Percentiles rank a stretch among this genome's conserved stretches.
Conservation (phyloP, 2,329 filamentous ascomycete species). For the Monilinia polystroma region DNA sequence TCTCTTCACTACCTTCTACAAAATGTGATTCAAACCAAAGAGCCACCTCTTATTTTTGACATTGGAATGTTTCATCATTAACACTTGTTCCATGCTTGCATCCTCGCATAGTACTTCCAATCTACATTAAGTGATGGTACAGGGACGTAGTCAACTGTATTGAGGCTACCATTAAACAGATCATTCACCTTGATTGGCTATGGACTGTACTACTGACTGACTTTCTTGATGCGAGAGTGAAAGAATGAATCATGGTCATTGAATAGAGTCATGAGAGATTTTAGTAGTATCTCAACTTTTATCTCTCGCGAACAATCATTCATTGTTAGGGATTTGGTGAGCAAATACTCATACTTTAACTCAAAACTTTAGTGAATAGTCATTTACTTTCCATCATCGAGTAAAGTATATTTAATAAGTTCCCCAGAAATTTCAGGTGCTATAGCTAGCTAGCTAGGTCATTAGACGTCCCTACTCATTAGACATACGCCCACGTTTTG, state of each 20-base stretch:
- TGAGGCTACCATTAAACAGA: not conserved
- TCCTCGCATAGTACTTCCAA: not conserved
- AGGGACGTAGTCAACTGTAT: not conserved
- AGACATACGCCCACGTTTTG: not conserved
- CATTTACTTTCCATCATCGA: not conserved
- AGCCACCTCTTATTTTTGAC: not conserved
- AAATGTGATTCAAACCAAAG: not conserved
- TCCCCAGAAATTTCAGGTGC: too few relatives aligned
- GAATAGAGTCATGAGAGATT: not conserved
- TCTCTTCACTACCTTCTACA: not conserved
- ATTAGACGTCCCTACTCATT: too few relatives aligned
- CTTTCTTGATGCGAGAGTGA: not conserved
- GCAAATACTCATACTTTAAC: fast-evolving
- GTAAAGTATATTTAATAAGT: too few relatives aligned
- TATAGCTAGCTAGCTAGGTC: too few relatives aligned
- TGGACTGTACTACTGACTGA: not conserved
- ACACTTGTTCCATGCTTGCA: not conserved
- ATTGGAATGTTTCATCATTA: not conserved
- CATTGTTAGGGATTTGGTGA: not conserved
- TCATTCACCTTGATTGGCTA: not conserved
- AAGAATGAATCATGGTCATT: not conserved
- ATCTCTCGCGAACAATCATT: too few relatives aligned
- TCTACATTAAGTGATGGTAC: not conserved
- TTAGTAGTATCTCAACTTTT: not conserved
- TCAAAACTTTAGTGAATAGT: not conserved